phyloP scores from a whole-genome alignment of 495 filamentous ascomycete species.

The Hypoxylon cercidicola region DNA sequence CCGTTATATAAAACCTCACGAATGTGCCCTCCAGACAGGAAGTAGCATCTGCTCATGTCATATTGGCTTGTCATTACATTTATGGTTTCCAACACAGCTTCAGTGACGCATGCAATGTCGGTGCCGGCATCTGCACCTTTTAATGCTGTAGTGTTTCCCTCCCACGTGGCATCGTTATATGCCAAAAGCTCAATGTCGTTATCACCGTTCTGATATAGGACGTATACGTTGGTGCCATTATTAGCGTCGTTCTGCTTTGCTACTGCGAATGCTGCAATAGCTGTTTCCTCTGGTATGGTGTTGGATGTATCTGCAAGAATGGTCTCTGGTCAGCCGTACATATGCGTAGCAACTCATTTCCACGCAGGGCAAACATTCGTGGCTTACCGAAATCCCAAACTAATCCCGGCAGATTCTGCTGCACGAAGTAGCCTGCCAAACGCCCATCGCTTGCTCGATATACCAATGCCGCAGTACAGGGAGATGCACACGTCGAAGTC shows the following conservation, averaged over 20 bases:
- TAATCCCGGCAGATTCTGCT: neutral
- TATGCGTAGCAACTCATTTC: neutral
- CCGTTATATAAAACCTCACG: slow-evolving; percentile 14
- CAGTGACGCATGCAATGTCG: slow-evolving; percentile 11
- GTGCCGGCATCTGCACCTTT: slow-evolving; percentile 9
- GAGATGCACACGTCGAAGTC: neutral
- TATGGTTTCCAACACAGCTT: neutral
- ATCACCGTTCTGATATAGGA: slow-evolving; percentile 8
- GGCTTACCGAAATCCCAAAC: slow-evolving; percentile 9
- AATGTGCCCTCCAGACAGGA: slow-evolving; percentile 13
- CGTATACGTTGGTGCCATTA: neutral
- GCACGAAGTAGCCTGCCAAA: slow-evolving; percentile 4
- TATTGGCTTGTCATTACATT: slow-evolving; percentile 5
- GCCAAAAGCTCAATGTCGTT: slow-evolving; percentile 9
- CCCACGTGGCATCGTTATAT: slow-evolving; percentile 2
- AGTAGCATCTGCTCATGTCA: slow-evolving; percentile 21
- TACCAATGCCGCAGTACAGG: slow-evolving; percentile 1
- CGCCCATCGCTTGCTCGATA: slow-evolving; percentile 1
- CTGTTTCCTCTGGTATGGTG: slow-evolving; percentile 2
- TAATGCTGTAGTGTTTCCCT: neutral
- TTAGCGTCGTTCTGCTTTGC: slow-evolving; percentile 1
- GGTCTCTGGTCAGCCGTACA: neutral
- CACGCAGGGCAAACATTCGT: neutral
- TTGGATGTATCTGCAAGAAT: neutral
- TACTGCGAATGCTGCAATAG: slow-evolving; percentile 16